Evolutionary conservation across 768 basidiomycete species (phyloP), one percentile per base, ranked within the genome.

Genomic region (Rhizopogon vinicolor): DNA sequence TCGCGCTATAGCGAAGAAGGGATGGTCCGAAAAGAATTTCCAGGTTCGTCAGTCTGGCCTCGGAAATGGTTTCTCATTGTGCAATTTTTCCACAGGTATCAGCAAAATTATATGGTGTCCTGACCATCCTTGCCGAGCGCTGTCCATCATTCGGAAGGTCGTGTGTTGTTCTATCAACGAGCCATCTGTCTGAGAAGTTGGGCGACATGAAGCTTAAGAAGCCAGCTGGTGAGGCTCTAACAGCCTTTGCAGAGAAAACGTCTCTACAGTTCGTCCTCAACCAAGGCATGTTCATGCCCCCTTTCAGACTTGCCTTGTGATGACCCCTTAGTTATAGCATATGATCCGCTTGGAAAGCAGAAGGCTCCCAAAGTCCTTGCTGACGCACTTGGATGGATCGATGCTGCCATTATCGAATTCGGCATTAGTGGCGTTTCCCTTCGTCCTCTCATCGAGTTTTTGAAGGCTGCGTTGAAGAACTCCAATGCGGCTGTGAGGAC

Each of bases 11-110:
- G 86, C 83, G 3, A 98, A 96, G 77, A 93, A 91, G 60, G 93
- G 95, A 2, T 98, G 93, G 94, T 82, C 79, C n/a, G 97, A 99
- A 74, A 98, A 97, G 78, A 99, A 98, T 65, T 99, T 99, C 62
- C 96, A 99, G 76, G 95, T 90, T 57, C 54, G 71, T 64, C 22
- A 5, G 19, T 29, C 53, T 31, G 51, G 8, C 25, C 10, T 52
- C 3, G 19, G 16, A 35, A 22, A 50, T 28, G 13, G 13, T 49
- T 33, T 37, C 13, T 44, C 44, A 39, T 55, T 43, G 58, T 33
- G 14, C 63, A 28, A 62, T 44, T 42, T 55, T 44, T 37, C 31
- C 50, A 25, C 52, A 98, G 94, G 95, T 99, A 44, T 94, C 91
- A 6, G 77, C 86, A 14, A 98, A 95, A 70, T 69, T 98, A 49